Base-by-base conservation (phyloP, 2,329 filamentous ascomycete species). In the Nannizziopsis barbatae region DNA sequence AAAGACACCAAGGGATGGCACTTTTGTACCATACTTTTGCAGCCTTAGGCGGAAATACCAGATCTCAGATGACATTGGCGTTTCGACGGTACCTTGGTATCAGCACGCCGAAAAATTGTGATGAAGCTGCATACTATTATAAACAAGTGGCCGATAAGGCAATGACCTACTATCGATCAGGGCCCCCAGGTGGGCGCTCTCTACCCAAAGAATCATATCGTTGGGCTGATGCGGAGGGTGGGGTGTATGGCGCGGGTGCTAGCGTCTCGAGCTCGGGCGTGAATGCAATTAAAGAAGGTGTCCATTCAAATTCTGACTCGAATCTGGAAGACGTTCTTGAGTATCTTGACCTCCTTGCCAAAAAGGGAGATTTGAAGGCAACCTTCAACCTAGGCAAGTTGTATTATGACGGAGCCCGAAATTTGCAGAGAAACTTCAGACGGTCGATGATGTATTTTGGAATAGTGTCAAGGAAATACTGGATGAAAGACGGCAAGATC, bases 21-120 rank as follows among this genome's bases (percentile, higher is more conserved):
- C 74, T 96, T 58, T 72, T 96, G 36, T 96, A 95, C 65, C 90
- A 98, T 65, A 94, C 86, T 0, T 92, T 96, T 62, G 90, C 92
- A 0, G 92, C 92, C 0, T 75, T 88, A 55, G 79, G 79, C 47
- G 90, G 87, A 15, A 81, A 95, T 61, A 84, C 83, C 12, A 77
- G 82, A 48, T 90, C 90, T 5, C 84, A 96, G 66, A 96, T 98
- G 92, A 90, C 89, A 0, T 75, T 94, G 5, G 93, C 82, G 2
- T 93, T 88, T 59, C 80, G 92, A 42, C 81, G 95, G 62, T 81
- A 92, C 56, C 77, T 79, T 18, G 92, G 90, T 2, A 86, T 98
- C 52, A 86, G 86, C 5, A 85, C 87, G 2, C 78, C 86, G 0
- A 83, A 86, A 58, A 86, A 84, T 60, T 98, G 92, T 64, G 86